These are phyloP conservation scores for Suillus spraguei DNA, from an alignment of 768 basidiomycete species.

Conservation along the genomic window DNA sequence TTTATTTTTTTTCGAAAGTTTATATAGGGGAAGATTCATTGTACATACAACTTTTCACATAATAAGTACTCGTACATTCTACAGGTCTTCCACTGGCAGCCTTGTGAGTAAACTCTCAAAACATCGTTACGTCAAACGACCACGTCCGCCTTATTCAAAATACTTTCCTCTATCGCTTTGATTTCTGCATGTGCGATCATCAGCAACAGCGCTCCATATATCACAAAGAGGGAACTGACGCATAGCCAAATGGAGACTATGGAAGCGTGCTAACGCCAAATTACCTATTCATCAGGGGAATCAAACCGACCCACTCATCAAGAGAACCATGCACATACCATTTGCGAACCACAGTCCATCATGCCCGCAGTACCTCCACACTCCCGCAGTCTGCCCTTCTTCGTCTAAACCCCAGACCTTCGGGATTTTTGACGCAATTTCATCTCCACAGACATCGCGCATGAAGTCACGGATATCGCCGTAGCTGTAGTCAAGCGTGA, in stretches of 20 bases:
- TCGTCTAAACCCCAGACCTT: slow-evolving; percentile 62
- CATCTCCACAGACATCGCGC: slow-evolving; percentile 46
- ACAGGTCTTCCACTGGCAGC: background rate
- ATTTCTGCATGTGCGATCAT: slow-evolving; percentile 23
- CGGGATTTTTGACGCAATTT: slow-evolving; percentile 46
- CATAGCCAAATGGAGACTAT: slow-evolving; percentile 33
- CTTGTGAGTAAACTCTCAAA: background rate
- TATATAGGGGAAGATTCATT: background rate
- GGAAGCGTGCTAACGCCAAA: slow-evolving; percentile 27
- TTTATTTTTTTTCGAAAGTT: no score
- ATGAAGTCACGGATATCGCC: slow-evolving; percentile 45
- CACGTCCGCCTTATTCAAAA: slow-evolving; percentile 15
- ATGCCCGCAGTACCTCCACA: slow-evolving; percentile 35
- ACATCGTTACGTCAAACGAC: background rate
- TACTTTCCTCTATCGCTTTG: slow-evolving; percentile 32
- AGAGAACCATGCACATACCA: slow-evolving; percentile 15
- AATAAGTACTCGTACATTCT: background rate
- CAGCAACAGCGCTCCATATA: background rate
- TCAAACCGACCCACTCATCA: background rate
- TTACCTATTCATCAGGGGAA: slow-evolving; percentile 21
- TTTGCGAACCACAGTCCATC: slow-evolving; percentile 38
- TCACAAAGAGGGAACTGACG: slow-evolving; percentile 24
- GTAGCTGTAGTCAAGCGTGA: slow-evolving; percentile 36
- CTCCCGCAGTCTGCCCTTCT: slow-evolving; percentile 60
- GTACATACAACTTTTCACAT: background rate